Evolutionary conservation across 805 yeast genomes (phyloP).

Genomic region (Suhomyces emberorum): DNA sequence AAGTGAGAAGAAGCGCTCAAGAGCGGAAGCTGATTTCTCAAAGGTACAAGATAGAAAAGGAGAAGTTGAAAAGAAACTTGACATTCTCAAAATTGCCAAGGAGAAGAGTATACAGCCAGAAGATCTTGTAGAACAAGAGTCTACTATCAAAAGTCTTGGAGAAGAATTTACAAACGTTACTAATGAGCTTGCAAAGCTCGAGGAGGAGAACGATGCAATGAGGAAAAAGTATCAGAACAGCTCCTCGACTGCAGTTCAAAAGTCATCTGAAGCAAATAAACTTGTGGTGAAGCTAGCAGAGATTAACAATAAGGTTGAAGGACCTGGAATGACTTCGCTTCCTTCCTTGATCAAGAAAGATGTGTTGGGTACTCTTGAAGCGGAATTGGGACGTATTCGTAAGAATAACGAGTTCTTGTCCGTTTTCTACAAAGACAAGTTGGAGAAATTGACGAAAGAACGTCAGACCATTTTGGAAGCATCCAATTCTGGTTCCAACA

Average conservation of each 20-base stretch:
- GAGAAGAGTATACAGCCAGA: conserved; percentile 16
- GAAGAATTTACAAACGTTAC: conserved; percentile 24
- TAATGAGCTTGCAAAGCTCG: conserved; percentile 23
- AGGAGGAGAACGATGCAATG: conserved; percentile 26
- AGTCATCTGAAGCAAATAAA: conserved; percentile 18
- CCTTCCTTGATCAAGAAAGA: conserved; percentile 36
- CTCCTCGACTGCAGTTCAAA: conserved; percentile 32
- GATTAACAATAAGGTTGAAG: conserved; percentile 22
- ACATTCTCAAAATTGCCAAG: conserved; percentile 4
- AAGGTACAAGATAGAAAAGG: conserved; percentile 16
- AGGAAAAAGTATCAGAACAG: conserved; percentile 32
- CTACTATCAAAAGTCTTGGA: conserved; percentile 19
- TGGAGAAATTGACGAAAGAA: conserved; percentile 35
- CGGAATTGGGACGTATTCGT: conserved; percentile 21
- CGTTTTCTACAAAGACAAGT: conserved; percentile 26
- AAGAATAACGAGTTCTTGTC: conserved; percentile 29
- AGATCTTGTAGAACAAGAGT: conserved; percentile 16
- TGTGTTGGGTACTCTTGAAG: conserved; percentile 26
- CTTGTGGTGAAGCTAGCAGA: conserved; percentile 17
- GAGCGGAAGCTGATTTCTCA: conserved; percentile 28
- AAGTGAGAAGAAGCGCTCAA: conserved; percentile 30
- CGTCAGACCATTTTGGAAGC: conserved; percentile 29
- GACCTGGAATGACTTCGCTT: conserved; percentile 34
- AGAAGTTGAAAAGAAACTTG: conserved; percentile 11
- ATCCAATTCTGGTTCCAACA: conserved; percentile 24